Conservation (phyloP, 2,329 filamentous ascomycete genomes). For the Penicillium vulpinum region DNA sequence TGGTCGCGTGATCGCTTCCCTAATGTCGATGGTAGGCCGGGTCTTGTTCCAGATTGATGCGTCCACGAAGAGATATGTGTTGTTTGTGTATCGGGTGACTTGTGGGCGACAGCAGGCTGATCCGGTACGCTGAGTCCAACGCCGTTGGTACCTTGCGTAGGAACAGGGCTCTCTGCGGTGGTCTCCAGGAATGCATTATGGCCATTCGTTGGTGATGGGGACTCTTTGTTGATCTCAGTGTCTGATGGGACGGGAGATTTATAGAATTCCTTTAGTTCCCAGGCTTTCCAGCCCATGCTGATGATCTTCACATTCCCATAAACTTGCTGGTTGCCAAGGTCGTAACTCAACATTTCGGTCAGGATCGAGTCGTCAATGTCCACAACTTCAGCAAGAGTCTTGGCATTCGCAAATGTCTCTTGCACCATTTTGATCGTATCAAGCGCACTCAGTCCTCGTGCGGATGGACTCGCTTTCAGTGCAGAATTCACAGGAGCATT, state of each 20-base stretch:
- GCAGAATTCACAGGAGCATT: constrained; percentile 1
- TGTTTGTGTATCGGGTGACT: background rate
- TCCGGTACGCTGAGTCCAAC: background rate
- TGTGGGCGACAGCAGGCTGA: background rate
- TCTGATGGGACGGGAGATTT: constrained; percentile 25
- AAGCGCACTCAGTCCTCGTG: background rate
- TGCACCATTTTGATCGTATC: constrained; percentile 9
- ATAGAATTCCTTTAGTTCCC: constrained; percentile 40
- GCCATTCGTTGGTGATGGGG: constrained; percentile 17
- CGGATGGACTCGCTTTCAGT: background rate
- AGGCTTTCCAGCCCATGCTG: constrained; percentile 43
- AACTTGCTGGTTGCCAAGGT: constrained; percentile 35
- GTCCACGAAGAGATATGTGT: background rate
- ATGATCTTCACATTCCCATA: constrained; percentile 37
- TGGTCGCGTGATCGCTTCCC: constrained; percentile 29
- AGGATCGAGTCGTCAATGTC: constrained; percentile 40
- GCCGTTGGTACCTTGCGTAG: background rate
- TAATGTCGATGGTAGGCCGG: constrained; percentile 20
- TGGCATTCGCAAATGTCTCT: constrained; percentile 17
- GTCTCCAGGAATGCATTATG: constrained; percentile 6
- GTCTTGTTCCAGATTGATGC: background rate
- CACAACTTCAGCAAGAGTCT: constrained; percentile 36
- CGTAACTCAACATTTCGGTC: constrained; percentile 31
- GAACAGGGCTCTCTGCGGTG: background rate
- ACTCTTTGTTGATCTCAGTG: constrained; percentile 6